Conservation (phyloP, 1,139 yeast species). For the Pneumocystis sp. region DNA sequence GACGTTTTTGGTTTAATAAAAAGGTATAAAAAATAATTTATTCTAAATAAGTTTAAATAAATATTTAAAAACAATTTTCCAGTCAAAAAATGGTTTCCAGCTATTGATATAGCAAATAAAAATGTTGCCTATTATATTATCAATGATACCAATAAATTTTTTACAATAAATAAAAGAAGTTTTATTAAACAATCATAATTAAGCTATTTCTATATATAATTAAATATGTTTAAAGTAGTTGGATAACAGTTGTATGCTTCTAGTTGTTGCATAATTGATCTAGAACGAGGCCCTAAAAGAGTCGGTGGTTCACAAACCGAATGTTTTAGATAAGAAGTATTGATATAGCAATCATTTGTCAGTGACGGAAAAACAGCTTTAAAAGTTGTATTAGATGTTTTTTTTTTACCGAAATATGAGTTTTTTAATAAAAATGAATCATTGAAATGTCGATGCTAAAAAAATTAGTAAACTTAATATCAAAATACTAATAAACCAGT, state of each 20-base stretch:
- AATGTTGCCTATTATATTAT: no score
- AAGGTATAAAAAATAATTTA: not conserved
- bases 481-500: no score
- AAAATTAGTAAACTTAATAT: not conserved
- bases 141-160: no score
- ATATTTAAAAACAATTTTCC: no score
- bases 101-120: no score
- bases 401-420: no score
- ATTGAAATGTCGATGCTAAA: not conserved
- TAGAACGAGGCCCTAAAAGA: not conserved
- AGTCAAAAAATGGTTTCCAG: no score
- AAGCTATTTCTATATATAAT: not conserved
- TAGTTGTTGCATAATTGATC: not conserved
- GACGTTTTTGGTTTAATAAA: not conserved
- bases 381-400: not conserved
- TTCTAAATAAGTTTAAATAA: no score
- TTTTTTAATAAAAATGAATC: not conserved
- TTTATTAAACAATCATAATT: no score
- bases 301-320: not conserved
- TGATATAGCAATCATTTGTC: not conserved
- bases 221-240: not conserved
- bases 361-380: not conserved
- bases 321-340: not conserved
- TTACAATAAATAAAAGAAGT: not conserved
- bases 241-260: not conserved